Evolutionary conservation across 805 yeast genomes (phyloP).

Genomic region (Lipomyces oligophaga): DNA sequence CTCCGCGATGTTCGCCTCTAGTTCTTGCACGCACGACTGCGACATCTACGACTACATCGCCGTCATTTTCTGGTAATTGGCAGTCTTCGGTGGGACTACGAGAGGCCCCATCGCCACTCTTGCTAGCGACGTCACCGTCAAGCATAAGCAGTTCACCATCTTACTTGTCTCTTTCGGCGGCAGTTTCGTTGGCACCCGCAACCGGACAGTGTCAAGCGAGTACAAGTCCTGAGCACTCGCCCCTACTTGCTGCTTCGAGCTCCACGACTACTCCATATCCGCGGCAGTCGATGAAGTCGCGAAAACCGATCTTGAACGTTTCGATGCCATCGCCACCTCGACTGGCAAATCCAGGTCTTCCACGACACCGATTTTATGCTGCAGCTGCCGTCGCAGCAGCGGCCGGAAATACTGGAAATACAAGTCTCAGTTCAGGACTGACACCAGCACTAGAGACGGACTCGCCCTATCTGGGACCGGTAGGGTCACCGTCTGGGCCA

Average conservation of each 20-base stretch:
- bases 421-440: too few relatives aligned
- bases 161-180: slow-evolving; percentile 7
- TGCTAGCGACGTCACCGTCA: slow-evolving; percentile 17
- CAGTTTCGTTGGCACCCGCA: slow-evolving; percentile 6
- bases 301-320: slow-evolving; percentile 12
- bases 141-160: slow-evolving; percentile 19
- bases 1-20: slow-evolving; percentile 17
- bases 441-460: too few relatives aligned
- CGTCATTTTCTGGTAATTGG: neutral
- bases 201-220: slow-evolving; percentile 1
- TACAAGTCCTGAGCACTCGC: slow-evolving; percentile 11
- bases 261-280: slow-evolving; percentile 4
- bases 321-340: slow-evolving; percentile 21
- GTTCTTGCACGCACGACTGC: slow-evolving; percentile 6
- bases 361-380: slow-evolving; percentile 1
- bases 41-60: slow-evolving; percentile 8
- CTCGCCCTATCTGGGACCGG: slow-evolving; percentile 24
- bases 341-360: too few relatives aligned
- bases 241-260: slow-evolving; percentile 5
- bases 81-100: slow-evolving; percentile 2
- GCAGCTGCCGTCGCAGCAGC: slow-evolving; percentile 4
- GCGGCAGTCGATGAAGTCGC: slow-evolving; percentile 12
- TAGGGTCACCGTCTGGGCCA: slow-evolving; percentile 26
- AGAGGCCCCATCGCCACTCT: slow-evolving; percentile 5
- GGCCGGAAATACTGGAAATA: too few relatives aligned